Evolutionary conservation across 1,139 yeast genomes (phyloP).

Genomic region (Pichia sp.): DNA sequence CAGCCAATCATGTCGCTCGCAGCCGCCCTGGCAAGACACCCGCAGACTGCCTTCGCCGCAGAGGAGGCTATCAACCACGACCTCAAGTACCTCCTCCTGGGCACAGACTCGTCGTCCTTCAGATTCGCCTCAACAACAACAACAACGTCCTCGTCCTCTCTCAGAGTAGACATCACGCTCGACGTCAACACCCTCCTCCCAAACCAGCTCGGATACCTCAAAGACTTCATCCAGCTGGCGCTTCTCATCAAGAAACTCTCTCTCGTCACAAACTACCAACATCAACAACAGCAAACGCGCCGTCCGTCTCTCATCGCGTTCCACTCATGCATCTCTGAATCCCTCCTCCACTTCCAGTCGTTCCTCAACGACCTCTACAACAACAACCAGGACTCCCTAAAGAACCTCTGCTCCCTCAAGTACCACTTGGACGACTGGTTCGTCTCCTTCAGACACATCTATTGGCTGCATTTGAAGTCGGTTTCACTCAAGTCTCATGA

Average conservation of each 20-base stretch:
- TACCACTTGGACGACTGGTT: slow-evolving; percentile 51
- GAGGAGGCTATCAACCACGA: slow-evolving; percentile 46
- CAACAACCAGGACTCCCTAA: not conserved
- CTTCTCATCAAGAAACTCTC: slow-evolving; percentile 9
- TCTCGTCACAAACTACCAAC: not conserved
- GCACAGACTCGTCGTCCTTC: slow-evolving; percentile 66
- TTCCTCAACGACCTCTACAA: slow-evolving; percentile 4
- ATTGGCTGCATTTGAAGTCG: slow-evolving; percentile 6
- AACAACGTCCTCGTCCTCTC: not conserved
- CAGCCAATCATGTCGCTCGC: slow-evolving; percentile 3
- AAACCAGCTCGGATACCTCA: slow-evolving; percentile 3
- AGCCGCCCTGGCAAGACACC: not conserved
- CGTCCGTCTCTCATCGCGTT: slow-evolving; percentile 4
- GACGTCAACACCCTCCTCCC: not conserved
- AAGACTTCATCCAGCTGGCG: slow-evolving; percentile 8
- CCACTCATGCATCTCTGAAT: slow-evolving; percentile 1
- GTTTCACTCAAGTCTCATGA: not conserved
- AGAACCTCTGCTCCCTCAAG: slow-evolving; percentile 26
- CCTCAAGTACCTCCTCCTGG: slow-evolving; percentile 67
- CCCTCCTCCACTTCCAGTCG: slow-evolving; percentile 3
- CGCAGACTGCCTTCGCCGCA: not conserved
- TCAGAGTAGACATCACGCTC: not conserved
- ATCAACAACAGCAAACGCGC: not conserved
- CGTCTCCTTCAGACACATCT: slow-evolving; percentile 53
- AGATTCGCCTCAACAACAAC: slow-evolving; percentile 42